Conservation (phyloP, 148 eudicot species). For the Dysphania ambrosioides region DNA sequence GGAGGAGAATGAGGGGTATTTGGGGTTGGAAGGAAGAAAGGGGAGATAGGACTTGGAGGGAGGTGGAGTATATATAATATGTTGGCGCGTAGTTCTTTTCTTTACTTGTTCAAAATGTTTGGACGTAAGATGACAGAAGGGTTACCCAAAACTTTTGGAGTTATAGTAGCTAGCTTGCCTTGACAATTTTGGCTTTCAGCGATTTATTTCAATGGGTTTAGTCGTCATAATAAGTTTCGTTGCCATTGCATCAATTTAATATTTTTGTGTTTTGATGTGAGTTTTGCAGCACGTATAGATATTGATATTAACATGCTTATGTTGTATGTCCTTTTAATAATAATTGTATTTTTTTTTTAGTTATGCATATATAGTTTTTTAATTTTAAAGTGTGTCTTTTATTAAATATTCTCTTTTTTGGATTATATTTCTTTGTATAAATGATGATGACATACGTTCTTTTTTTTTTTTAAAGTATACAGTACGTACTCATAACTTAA, state of each 20-base stretch:
- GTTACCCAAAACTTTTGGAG: slow-evolving; percentile 16
- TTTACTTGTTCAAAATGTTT: slow-evolving; percentile 27
- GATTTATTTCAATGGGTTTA: neutral
- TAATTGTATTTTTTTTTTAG: no score
- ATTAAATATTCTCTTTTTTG: no score
- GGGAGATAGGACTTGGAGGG: neutral
- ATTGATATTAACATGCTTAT: neutral
- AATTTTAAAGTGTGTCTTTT: no score
- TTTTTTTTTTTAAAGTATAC: no score
- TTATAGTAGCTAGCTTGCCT: slow-evolving; percentile 22
- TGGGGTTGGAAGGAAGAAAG: slow-evolving; percentile 8
- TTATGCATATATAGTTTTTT: no score
- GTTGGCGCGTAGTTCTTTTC: slow-evolving; percentile 20
- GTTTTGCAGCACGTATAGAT: no score
- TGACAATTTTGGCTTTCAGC: slow-evolving; percentile 13
- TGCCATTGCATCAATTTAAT: no score
- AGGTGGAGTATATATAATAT: slow-evolving; percentile 18
- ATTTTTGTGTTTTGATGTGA: no score
- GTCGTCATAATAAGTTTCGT: neutral
- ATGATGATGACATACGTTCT: no score
- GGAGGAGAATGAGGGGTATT: neutral
- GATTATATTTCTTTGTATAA: no score
- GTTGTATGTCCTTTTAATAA: no score
- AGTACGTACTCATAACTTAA: no score
- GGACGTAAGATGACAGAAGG: slow-evolving; percentile 1